phyloP scores from a whole-genome alignment of 2,329 filamentous ascomycete genomes.

The Colletotrichum lindemuthianum region DNA sequence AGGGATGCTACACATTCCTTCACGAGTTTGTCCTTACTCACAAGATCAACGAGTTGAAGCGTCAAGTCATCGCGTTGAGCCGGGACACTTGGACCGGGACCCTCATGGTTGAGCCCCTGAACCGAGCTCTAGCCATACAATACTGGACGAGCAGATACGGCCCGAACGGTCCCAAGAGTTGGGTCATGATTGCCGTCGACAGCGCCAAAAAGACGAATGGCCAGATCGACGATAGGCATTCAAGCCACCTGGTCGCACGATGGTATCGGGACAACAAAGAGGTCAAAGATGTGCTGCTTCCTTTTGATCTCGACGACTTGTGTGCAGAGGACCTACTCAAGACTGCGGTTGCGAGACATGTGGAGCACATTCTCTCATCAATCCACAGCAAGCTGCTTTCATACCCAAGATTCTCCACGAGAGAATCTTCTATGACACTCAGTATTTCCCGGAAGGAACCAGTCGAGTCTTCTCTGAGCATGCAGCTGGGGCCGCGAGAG shows the following conservation, averaged over 20 bases:
- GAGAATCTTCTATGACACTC: conserved; percentile 68
- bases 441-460: conserved; percentile 70
- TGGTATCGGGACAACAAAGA: conserved; percentile 90
- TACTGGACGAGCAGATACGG: conserved; percentile 81
- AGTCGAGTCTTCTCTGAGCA: conserved; percentile 71
- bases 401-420: conserved; percentile 69
- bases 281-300: conserved; percentile 73
- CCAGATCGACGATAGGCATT: conserved; percentile 51
- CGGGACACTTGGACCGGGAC: conserved; percentile 81
- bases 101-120: conserved; percentile 80
- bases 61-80: conserved; percentile 78
- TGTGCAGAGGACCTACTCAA: conserved; percentile 81
- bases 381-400: conserved; percentile 70
- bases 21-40: conserved; percentile 90
- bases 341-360: conserved; percentile 78
- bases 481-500: conserved; percentile 75
- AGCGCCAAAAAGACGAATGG: conserved; percentile 65
- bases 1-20: conserved; percentile 85
- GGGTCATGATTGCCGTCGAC: conserved; percentile 87
- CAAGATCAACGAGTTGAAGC: conserved; percentile 84
- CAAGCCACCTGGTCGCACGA: conserved; percentile 70
- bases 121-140: conserved; percentile 85
- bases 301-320: conserved; percentile 72
- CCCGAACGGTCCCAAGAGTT: conserved; percentile 76
- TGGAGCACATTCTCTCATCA: conserved; percentile 74